Evolutionary conservation across 192 early-diverging fungal species (phyloP).

Genomic region (Backusella morwellensis): DNA sequence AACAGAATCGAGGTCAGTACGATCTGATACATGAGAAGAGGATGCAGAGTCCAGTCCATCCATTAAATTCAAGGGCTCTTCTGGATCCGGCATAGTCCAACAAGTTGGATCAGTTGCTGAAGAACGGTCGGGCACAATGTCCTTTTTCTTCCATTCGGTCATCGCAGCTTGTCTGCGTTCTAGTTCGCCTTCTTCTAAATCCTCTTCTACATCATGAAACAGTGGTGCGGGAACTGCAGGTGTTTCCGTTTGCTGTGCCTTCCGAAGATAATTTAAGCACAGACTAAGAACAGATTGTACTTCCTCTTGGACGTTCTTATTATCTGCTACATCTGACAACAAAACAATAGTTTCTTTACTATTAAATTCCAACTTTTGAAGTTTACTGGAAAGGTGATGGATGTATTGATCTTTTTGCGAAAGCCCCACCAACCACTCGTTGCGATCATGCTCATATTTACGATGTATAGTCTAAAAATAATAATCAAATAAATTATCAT

Average conservation of each 20-base stretch:
- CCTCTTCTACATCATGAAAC: slow-evolving; percentile 15
- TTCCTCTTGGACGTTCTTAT: slow-evolving; percentile 1
- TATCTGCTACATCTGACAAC: slow-evolving; percentile 27
- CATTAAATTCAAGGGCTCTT: slow-evolving; percentile 19
- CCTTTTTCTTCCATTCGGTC: slow-evolving; percentile 4
- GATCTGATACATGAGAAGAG: slow-evolving; percentile 10
- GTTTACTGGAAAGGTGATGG: slow-evolving; percentile 40
- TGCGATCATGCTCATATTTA: slow-evolving; percentile 46
- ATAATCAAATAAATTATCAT: background rate
- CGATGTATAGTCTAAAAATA: slow-evolving; percentile 40
- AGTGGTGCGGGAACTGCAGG: background rate
- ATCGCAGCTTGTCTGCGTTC: slow-evolving; percentile 31
- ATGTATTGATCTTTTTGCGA: slow-evolving; percentile 48
- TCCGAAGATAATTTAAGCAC: slow-evolving; percentile 33
- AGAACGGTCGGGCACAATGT: background rate
- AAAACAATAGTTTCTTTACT: slow-evolving; percentile 43
- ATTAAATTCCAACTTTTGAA: slow-evolving; percentile 43
- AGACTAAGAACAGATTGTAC: slow-evolving; percentile 12
- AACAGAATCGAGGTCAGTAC: slow-evolving; percentile 3
- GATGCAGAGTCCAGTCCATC: slow-evolving; percentile 14
- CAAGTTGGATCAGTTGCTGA: background rate
- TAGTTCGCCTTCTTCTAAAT: slow-evolving; percentile 29
- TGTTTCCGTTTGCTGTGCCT: slow-evolving; percentile 17
- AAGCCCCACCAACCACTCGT: slow-evolving; percentile 43
- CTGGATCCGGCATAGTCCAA: background rate